Percentiles rank a stretch among this genome's conserved stretches.
Conservation (phyloP, 345 rosid genomes). For the Brassica juncea region DNA sequence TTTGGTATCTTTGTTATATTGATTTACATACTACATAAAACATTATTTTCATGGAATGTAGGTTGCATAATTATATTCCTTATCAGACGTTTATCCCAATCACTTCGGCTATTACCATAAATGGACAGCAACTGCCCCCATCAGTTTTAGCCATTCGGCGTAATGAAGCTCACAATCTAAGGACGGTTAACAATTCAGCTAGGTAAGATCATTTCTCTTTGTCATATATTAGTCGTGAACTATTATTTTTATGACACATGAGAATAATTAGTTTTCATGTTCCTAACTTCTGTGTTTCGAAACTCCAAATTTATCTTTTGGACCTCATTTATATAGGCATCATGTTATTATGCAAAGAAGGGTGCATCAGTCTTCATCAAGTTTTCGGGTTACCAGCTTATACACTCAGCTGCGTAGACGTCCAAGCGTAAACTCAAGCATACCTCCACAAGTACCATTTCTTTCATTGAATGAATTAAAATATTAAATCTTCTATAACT, state of each 20-base stretch:
- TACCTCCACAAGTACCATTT: conserved; percentile 4
- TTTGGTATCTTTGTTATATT: not conserved
- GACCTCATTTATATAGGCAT: not conserved
- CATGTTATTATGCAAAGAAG: not conserved
- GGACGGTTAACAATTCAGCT: conserved; percentile 1
- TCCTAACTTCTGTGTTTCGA: not conserved
- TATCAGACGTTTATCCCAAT: not conserved
- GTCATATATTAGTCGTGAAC: not conserved
- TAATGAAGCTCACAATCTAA: not conserved
- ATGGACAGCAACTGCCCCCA: conserved; percentile 6
- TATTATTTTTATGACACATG: not conserved
- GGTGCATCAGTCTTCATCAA: not conserved
- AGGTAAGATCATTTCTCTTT: not conserved
- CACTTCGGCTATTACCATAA: not conserved
- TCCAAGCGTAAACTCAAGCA: not conserved
- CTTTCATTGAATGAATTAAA: not conserved
- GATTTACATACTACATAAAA: not conserved
- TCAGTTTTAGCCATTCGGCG: not conserved
- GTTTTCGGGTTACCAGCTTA: not conserved
- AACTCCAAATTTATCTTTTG: not conserved
- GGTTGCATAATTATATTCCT: not conserved
- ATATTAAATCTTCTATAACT: not conserved
- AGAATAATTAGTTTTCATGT: not conserved
- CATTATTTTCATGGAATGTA: conserved; percentile 8
- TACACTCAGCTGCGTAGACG: not conserved